Evolutionary conservation across 495 filamentous ascomycete genomes (phyloP), one percentile per base, ranked within the genome.

Genomic region (Lasiosphaeria ovina): DNA sequence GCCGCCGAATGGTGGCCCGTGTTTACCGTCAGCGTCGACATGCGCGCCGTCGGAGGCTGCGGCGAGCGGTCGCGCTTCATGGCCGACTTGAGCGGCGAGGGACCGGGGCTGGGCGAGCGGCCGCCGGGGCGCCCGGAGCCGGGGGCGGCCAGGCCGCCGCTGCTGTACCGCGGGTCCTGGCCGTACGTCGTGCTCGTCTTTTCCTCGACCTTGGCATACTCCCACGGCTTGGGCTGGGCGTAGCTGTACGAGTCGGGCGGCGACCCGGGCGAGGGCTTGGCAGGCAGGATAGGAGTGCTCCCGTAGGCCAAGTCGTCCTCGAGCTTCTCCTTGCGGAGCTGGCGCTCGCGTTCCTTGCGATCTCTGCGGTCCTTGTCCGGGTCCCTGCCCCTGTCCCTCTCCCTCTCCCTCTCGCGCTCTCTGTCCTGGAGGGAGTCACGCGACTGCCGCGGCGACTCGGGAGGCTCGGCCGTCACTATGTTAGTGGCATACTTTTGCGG

Each of bases 241-340:
- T 87, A 86, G 51, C 55, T 71, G 56, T 68, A 75, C 59, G 33
- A 65, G 36, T 34, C 63, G 14, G 70, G 67, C 52, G 60, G 66
- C 40, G 70, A 66, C 10, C 61, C 64, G 12, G 44, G 44, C 44
- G 67, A 65, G 35, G 70, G 63, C 62, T 67, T 72, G 50, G 64
- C 59, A 12, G 64, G 67, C 14, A 59, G 24, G 2, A 24, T 64
- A 17, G 69, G 67, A 17, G 65, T 55, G 31, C 68, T 75, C 34
- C 79, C 79, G 64, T 81, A 81, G 9, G 79, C 79, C 1, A 81
- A 65, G 56, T 79, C 75, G 0, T 76, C 74, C 51, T 81, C 77
- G 40, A 72, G 55, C 59, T 74, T 72, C 31, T 76, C 71, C 64
- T 72, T 74, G 58, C 70, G 73, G n/a, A 61, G 65, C 33, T 62